Conservation (phyloP, 2,329 filamentous ascomycete species). For the Pseudohalonectria lignicola region DNA sequence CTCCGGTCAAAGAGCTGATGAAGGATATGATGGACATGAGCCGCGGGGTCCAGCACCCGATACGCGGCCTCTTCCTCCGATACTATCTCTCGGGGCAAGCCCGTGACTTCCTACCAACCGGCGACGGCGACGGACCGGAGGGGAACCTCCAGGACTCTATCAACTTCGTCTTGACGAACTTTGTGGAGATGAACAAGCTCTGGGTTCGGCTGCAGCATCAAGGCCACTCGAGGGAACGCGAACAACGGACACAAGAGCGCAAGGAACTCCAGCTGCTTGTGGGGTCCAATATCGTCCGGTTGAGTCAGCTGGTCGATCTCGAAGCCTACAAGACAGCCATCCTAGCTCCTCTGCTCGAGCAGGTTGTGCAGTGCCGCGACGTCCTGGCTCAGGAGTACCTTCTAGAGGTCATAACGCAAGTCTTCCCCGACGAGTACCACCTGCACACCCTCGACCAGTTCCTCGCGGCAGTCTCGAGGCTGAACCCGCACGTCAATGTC, state of each 20-base stretch:
- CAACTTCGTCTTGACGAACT: constrained; percentile 96
- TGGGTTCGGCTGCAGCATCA: constrained; percentile 98
- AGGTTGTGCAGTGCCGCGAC: constrained; percentile 96
- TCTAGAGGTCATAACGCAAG: constrained; percentile 95
- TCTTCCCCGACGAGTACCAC: constrained; percentile 97
- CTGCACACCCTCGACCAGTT: constrained; percentile 94
- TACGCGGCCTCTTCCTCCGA: constrained; percentile 85
- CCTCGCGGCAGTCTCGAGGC: constrained; percentile 78
- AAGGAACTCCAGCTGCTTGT: constrained; percentile 93
- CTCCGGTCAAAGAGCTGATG: constrained; percentile 99
- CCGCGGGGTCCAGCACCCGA: constrained; percentile 90
- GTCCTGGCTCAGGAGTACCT: constrained; percentile 96
- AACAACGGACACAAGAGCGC: constrained; percentile 85
- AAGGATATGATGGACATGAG: constrained; percentile 99
- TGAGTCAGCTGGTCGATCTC: constrained; percentile 92
- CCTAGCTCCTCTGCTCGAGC: constrained; percentile 78
- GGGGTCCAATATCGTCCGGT: constrained; percentile 86
- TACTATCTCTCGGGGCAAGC: constrained; percentile 96
- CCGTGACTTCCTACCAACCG: constrained; percentile 73
- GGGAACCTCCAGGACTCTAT: constrained; percentile 96
- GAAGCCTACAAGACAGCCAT: constrained; percentile 91
- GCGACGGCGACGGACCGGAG: constrained; percentile 79
- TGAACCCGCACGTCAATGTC: constrained; percentile 95
- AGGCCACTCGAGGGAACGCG: constrained; percentile 87
- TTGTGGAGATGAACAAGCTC: constrained; percentile 99